These are phyloP conservation scores for Mucor sp. DNA, from an alignment of 371 early-diverging fungal species.

Conservation along the genomic window DNA sequence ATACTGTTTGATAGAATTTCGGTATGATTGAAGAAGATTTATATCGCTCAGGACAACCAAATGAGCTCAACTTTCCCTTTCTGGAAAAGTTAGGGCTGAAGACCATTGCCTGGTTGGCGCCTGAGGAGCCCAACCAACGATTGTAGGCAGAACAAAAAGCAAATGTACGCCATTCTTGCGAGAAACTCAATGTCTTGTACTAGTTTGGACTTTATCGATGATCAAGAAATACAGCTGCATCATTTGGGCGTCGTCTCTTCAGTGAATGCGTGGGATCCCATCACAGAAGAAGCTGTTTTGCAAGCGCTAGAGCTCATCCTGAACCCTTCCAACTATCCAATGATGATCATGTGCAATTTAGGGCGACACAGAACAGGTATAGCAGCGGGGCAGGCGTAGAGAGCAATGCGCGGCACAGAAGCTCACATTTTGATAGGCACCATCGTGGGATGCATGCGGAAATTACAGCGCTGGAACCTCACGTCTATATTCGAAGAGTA, in stretches of 20 bases:
- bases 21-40: constrained; percentile 96
- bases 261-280: constrained; percentile 93
- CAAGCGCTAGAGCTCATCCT: constrained; percentile 89
- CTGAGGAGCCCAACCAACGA: constrained; percentile 93
- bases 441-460: constrained; percentile 95
- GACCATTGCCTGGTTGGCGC: constrained; percentile 92
- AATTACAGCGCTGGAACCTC: constrained; percentile 96
- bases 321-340: constrained; percentile 88
- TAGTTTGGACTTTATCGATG: constrained; percentile 93
- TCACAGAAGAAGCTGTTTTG: constrained; percentile 94
- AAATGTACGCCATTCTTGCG: not conserved
- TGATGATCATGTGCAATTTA: constrained; percentile 97
- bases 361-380: constrained; percentile 95
- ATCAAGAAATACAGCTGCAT: constrained; percentile 92
- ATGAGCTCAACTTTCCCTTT: constrained; percentile 97
- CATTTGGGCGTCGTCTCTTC: constrained; percentile 80
- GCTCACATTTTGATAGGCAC: constrained; percentile 62
- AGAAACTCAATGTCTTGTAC: not conserved
- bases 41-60: constrained; percentile 97
- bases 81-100: constrained; percentile 92
- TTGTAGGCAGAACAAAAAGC: constrained; percentile 54
- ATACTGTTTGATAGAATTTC: constrained; percentile 76
- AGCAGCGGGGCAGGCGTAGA: not conserved
- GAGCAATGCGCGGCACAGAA: not conserved
- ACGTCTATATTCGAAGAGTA: constrained; percentile 98